These are phyloP conservation scores for Yamadazyma membranifaciens DNA, from an alignment of 1,139 yeast genomes.

Conservation along the genomic window DNA sequence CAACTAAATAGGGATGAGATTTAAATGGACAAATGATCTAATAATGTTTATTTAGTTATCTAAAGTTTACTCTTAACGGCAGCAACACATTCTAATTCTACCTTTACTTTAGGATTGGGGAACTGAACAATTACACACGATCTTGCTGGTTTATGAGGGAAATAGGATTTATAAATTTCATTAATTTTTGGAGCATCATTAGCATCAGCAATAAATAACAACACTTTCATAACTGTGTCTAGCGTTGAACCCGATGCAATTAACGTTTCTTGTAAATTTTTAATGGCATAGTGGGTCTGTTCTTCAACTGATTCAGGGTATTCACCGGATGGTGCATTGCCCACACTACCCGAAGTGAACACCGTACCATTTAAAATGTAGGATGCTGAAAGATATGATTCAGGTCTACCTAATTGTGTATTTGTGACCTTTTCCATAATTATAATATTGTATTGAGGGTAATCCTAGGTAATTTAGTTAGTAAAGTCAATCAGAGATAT, in stretches of 20 bases:
- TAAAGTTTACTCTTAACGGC: neutral
- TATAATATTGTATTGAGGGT: neutral
- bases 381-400: conserved; percentile 35
- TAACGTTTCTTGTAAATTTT: conserved; percentile 37
- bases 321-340: conserved; percentile 21
- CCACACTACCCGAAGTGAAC: conserved; percentile 38
- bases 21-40: too few species aligned
- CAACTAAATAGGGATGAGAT: too few species aligned
- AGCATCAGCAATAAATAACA: conserved; percentile 42
- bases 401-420: conserved; percentile 3
- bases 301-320: conserved; percentile 31
- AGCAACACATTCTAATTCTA: conserved; percentile 45
- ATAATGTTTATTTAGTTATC: neutral
- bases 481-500: too few species aligned
- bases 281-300: conserved; percentile 40
- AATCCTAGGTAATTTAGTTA: too few species aligned
- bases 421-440: conserved; percentile 1
- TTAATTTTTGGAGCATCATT: conserved; percentile 41
- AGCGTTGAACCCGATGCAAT: conserved; percentile 43
- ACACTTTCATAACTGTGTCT: conserved; percentile 45
- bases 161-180: conserved; percentile 41
- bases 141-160: conserved; percentile 48
- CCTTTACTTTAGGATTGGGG: conserved; percentile 38
- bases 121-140: conserved; percentile 48
- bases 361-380: conserved; percentile 44